Evolutionary conservation across 2,329 filamentous ascomycete genomes (phyloP), one percentile per base, ranked within the genome.

Genomic region (Botrytis aclada): DNA sequence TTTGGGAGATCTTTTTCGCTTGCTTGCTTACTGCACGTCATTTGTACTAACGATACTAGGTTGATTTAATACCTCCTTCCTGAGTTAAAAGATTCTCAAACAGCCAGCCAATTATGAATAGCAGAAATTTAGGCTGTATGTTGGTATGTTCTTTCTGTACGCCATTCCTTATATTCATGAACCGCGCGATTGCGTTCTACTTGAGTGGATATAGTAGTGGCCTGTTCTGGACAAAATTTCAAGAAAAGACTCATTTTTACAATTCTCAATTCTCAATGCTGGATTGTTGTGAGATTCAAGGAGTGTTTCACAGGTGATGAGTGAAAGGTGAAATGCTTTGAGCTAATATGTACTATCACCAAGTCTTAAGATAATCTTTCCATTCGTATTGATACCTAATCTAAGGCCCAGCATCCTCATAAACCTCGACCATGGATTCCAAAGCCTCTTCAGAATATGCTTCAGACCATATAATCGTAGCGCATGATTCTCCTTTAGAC

Each of bases 151-250:
- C 2, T 18, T 47, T 54, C 29, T 12, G 6, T 7, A 8, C 5
- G 51, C 25, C 8, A 7, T 0, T 18, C 0, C 0, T 8, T 0
- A 8, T 29, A 7, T 29, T 54, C 3, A 4, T 4, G 18, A 4
- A 54, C 1, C 6, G 6, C 18, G 0, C 6, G 5, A 29, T 18
- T 6, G 2, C 4, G 5, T 54, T 54, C 1, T 18, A 3, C 25
- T 54, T 54, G n/a, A 54, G 22, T n/a, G 14, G 7, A 25, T 51
- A 6, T 45, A 25, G 8, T 51, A 25, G 9, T 25, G 4, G 9
- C 10, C 45, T 47, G 14, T 0, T 8, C 1, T 45, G 20, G 18
- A 45, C 3, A 9, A 45, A 20, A 37, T 37, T 37, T 37, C 37
- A 37, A 37, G 37, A 37, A 37, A 37, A 37, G 37, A 37, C 37